Evolutionary conservation across 331 rosid species (phyloP).

Genomic region (Pyracantha coccinea): DNA sequence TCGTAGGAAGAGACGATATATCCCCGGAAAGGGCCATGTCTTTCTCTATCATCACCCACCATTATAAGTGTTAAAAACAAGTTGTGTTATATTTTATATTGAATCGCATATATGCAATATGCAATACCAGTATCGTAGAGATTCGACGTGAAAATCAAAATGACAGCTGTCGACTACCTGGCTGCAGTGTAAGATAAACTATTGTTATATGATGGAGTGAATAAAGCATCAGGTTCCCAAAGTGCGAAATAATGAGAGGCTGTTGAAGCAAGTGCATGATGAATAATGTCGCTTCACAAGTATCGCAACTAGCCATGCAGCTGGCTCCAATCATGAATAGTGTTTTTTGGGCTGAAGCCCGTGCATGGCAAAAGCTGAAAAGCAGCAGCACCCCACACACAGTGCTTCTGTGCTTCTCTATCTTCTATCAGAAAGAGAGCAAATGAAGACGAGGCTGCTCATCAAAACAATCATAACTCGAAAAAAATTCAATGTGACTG

Average conservation of each 20-base stretch:
- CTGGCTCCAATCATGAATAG: constrained; percentile 11
- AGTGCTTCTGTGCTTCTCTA: neutral
- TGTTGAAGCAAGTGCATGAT: neutral
- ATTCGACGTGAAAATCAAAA: no score
- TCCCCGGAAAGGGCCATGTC: accelerated
- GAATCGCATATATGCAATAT: neutral
- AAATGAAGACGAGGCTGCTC: neutral
- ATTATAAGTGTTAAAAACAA: neutral
- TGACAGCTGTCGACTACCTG: accelerated
- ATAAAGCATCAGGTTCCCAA: no score
- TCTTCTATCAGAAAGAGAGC: neutral
- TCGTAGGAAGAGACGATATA: no score
- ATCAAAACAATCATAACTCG: no score
- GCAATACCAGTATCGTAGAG: no score
- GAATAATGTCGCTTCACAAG: neutral
- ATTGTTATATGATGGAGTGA: no score
- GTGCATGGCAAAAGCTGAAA: constrained; percentile 19
- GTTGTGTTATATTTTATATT: neutral
- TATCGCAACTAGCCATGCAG: neutral
- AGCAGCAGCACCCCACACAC: neutral
- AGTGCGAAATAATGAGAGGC: neutral
- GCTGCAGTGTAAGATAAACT: no score
- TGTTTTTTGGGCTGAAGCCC: neutral
- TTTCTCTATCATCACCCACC: neutral
- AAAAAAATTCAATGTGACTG: no score